Base-by-base conservation (phyloP, 306 rosid genomes). In the Castanospermum australe region DNA sequence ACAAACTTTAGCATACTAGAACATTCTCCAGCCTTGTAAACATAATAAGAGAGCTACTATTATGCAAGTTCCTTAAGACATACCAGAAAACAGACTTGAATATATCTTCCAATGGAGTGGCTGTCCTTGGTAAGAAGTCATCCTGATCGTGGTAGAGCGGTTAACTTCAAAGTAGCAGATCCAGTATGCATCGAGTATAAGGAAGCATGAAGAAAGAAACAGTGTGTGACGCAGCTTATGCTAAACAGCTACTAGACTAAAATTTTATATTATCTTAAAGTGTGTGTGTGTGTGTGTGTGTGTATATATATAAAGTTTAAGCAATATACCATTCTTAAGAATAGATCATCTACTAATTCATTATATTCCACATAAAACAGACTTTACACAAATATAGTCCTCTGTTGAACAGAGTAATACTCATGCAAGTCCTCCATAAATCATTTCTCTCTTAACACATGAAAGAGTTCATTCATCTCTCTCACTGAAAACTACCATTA, bases 81-180 rank as follows among this genome's bases (percentile, higher is more conserved):
- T 94, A 94, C 98, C 98, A 94, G 91, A 92, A 90, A 83, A 94
- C 85, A 70, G 97, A 94, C 91, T 92, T 94, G 89, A 92, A 94
- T 80, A 94, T 90, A 88, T 94, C 98, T 87, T 94, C 98, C 90
- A 94, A 86, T 59, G 98, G 98, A 50, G 98, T 94, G 68, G 98
- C 98, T 9, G 97, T 94, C 86, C 98, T 88, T 12, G 98, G 97
- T 71, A 94, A 87, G 87, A 94, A 94, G 85, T 94, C 98, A 88
- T 94, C 98, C 98, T 94, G 90, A 80, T 59, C 82, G 73, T 45
- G 52, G 76, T 70, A 75, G 35, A 81, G 66, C 9, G 20, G 68
- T 89, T 56, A 87, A 77, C 48, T 51, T 63, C 35, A 65, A 51
- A 67, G 36, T 70, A 39, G 50, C 5, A 52, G 63, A 71, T 44